phyloP scores from a whole-genome alignment of 140 eudicot genomes.

The Erigeron philadelphicus region DNA sequence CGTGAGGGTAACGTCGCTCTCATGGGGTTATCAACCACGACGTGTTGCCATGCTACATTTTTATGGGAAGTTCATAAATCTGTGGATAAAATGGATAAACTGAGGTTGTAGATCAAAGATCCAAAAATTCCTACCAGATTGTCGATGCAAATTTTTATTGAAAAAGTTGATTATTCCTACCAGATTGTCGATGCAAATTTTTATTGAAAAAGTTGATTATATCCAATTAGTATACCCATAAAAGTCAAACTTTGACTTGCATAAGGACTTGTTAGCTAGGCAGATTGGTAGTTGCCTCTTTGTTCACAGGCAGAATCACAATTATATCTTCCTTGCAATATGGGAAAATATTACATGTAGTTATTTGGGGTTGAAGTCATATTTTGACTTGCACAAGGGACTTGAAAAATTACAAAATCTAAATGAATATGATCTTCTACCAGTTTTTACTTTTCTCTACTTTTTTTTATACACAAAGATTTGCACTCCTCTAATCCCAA shows the following conservation, averaged over 20 bases:
- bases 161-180: no score
- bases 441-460: constrained; percentile 12
- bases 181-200: no score
- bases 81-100: no score
- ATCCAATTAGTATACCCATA: no score
- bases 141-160: no score
- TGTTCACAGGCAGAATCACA: neutral
- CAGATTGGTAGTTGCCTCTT: neutral
- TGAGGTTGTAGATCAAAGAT: no score
- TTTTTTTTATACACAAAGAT: constrained; percentile 22
- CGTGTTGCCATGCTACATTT: no score
- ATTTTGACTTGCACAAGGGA: neutral
- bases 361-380: neutral
- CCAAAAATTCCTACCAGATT: no score
- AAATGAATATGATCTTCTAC: constrained; percentile 4
- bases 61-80: no score
- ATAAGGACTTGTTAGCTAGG: neutral
- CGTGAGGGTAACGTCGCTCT: no score
- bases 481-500: constrained; percentile 27
- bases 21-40: no score
- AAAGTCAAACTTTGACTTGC: neutral
- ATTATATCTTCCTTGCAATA: constrained; percentile 3
- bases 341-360: constrained; percentile 5
- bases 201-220: no score
- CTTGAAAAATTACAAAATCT: constrained; percentile 14